These are phyloP conservation scores for Schwanniomyces etchellsii DNA, from an alignment of 1,139 yeast genomes.

Conservation along the genomic window DNA sequence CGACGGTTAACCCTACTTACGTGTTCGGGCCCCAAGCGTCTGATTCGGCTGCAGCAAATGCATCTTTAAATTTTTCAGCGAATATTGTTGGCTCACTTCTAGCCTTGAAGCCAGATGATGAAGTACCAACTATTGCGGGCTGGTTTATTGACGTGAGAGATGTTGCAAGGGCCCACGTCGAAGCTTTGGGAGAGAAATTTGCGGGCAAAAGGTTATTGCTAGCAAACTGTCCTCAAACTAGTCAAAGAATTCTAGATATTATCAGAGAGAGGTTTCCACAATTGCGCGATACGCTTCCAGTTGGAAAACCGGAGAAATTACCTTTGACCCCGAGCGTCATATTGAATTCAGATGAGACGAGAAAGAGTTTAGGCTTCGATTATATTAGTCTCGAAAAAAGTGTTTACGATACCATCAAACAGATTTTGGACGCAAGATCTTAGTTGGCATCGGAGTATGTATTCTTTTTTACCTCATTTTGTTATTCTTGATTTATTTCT, in stretches of 20 bases:
- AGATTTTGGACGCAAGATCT: slow-evolving; percentile 34
- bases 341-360: slow-evolving; percentile 31
- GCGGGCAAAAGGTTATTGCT: slow-evolving; percentile 15
- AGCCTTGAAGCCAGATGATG: slow-evolving; percentile 13
- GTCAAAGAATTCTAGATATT: slow-evolving; percentile 18
- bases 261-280: slow-evolving; percentile 16
- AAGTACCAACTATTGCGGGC: slow-evolving; percentile 12
- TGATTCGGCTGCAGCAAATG: slow-evolving; percentile 17
- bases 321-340: slow-evolving; percentile 17
- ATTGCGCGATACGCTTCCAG: slow-evolving; percentile 33
- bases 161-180: slow-evolving; percentile 32
- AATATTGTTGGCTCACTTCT: slow-evolving; percentile 11
- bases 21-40: slow-evolving; percentile 44
- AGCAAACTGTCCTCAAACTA: slow-evolving; percentile 12
- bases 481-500: no score
- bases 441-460: no score
- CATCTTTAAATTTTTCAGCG: slow-evolving; percentile 14
- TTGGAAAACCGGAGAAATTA: slow-evolving; percentile 30
- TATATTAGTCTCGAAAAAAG: slow-evolving; percentile 31
- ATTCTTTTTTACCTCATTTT: no score
- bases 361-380: slow-evolving; percentile 23
- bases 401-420: slow-evolving; percentile 39
- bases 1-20: slow-evolving; percentile 40
- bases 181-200: slow-evolving; percentile 24
- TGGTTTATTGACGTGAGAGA: slow-evolving; percentile 33